A percentile compares a stretch with the other conserved stretches of the same genome.
Evolutionary conservation across 345 rosid genomes (phyloP).

Genomic region (Sonneratia alba): DNA sequence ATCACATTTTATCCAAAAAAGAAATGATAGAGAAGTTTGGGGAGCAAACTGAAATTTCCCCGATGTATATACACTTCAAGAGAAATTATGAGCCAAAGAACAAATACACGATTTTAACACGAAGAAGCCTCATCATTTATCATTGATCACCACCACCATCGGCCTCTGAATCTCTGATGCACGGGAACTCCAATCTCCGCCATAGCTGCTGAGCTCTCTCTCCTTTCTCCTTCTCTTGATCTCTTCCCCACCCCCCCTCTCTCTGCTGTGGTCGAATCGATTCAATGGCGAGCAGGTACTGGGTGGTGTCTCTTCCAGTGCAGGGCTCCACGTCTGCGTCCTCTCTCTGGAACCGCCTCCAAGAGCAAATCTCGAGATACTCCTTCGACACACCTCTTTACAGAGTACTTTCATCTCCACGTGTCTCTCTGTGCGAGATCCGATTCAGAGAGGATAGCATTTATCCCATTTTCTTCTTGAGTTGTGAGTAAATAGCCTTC

Average conservation of each 20-base stretch:
- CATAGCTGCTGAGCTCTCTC: not conserved
- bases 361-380: constrained; percentile 83
- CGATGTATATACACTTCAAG: not conserved
- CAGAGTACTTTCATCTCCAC: constrained; percentile 43
- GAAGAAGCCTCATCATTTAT: not conserved
- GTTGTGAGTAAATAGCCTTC: not conserved
- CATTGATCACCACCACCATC: not conserved
- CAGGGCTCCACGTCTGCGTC: constrained; percentile 67
- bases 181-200: constrained; percentile 7
- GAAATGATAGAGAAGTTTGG: not conserved
- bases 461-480: not conserved
- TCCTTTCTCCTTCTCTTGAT: not conserved
- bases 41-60: not conserved
- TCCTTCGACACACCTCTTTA: constrained; percentile 96
- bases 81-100: constrained; percentile 1
- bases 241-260: not conserved
- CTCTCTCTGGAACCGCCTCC: constrained; percentile 65
- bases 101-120: not conserved
- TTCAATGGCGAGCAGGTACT: constrained; percentile 79
- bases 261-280: not conserved
- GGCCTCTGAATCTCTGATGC: not conserved
- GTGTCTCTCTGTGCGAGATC: constrained; percentile 7
- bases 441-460: not conserved
- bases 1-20: not conserved
- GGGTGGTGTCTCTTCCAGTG: constrained; percentile 87